Conservation (phyloP, 441 rosid genomes). For the Aleurites moluccanus region DNA sequence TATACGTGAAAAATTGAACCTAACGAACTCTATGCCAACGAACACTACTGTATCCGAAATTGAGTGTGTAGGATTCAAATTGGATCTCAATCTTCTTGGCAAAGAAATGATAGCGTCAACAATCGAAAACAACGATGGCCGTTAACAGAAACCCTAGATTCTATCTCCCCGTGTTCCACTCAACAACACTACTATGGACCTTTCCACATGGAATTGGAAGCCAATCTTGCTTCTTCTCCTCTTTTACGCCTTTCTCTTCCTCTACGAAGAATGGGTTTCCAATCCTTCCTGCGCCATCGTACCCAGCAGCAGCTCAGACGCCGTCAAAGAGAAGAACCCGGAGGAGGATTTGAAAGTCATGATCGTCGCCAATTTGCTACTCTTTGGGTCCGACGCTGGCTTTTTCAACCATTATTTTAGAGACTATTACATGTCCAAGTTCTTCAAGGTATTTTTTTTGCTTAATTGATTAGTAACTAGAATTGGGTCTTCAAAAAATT, state of each 20-base stretch:
- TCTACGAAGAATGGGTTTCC: conserved; percentile 47
- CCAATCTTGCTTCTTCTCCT: conserved; percentile 36
- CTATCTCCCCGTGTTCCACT: conserved; percentile 4
- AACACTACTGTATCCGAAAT: no score
- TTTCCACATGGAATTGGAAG: conserved; percentile 39
- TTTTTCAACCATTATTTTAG: conserved; percentile 41
- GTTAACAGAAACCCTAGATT: conserved; percentile 23
- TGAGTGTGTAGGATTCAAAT: no score
- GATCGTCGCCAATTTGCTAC: conserved; percentile 54
- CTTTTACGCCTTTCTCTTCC: conserved; percentile 29
- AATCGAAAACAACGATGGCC: conserved; percentile 11
- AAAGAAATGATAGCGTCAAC: background rate
- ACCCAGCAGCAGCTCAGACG: conserved; percentile 20
- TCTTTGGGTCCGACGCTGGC: conserved; percentile 45
- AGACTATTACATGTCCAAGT: conserved; percentile 54
- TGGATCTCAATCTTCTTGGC: background rate
- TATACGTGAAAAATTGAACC: no score
- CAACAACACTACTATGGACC: conserved; percentile 24
- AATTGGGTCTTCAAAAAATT: background rate
- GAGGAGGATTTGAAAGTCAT: conserved; percentile 47
- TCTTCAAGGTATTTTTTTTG: conserved; percentile 46
- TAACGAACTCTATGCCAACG: no score
- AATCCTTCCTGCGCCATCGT: conserved; percentile 45
- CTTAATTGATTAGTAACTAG: no score
- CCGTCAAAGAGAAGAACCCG: conserved; percentile 15